A percentile compares a stretch with the other conserved stretches of the same genome.
These are phyloP conservation scores for Auricularia cornea DNA, from an alignment of 768 basidiomycete genomes.

Conservation along the genomic window DNA sequence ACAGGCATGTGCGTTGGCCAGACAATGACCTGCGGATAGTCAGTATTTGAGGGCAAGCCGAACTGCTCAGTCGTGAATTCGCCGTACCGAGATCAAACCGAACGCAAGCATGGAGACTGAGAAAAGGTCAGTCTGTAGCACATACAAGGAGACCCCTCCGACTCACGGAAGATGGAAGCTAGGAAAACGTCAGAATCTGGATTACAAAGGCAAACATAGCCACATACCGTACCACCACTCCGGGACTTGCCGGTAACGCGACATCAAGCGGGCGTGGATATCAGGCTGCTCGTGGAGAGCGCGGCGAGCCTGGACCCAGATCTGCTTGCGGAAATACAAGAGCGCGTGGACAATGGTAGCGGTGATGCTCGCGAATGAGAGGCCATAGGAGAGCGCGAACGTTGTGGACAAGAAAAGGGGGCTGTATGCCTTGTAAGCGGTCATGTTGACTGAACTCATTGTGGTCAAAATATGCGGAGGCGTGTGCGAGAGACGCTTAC, in stretches of 20 bases:
- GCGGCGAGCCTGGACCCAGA: constrained; percentile 61
- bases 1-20: constrained; percentile 66
- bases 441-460: constrained; percentile 25
- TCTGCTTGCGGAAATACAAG: constrained; percentile 71
- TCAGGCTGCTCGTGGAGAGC: constrained; percentile 74
- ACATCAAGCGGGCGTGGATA: constrained; percentile 79
- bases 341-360: constrained; percentile 22
- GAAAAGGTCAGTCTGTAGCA: constrained; percentile 3
- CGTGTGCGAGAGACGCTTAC: neutral
- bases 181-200: too few relatives aligned
- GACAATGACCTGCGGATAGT: constrained; percentile 34
- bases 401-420: constrained; percentile 49
- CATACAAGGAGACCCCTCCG: neutral
- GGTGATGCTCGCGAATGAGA: constrained; percentile 26
- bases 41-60: constrained; percentile 25
- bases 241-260: constrained; percentile 64
- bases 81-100: constrained; percentile 60
- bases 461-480: neutral
- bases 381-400: constrained; percentile 26
- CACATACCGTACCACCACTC: constrained; percentile 68
- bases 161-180: constrained; percentile 40
- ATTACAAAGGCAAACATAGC: too few relatives aligned
- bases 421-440: constrained; percentile 34
- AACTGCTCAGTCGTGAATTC: constrained; percentile 17
- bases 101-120: constrained; percentile 55